Evolutionary conservation across 1,284 basidiomycete genomes (phyloP).

Genomic region (Leccinum huronense): DNA sequence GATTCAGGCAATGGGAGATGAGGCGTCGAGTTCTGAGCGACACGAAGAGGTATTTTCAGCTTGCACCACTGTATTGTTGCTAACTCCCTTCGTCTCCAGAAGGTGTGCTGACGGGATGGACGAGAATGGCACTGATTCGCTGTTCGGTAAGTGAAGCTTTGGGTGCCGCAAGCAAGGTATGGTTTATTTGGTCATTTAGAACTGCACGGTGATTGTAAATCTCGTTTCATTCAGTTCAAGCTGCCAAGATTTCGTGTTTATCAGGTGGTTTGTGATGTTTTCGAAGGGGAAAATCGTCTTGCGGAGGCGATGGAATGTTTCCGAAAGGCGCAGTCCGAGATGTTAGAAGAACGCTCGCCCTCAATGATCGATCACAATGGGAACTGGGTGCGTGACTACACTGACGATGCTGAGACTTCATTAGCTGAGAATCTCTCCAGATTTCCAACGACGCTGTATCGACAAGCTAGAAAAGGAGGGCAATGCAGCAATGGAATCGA

Average conservation of each 20-base stretch:
- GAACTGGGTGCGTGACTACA: not conserved
- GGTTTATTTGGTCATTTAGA: not conserved
- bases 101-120: not conserved
- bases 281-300: not conserved
- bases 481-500: not conserved
- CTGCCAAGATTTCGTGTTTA: not conserved
- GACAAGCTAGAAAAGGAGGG: not conserved
- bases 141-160: not conserved
- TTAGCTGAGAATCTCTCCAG: not conserved
- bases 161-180: not conserved
- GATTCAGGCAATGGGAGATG: not conserved
- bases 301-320: not conserved
- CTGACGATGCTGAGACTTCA: not conserved
- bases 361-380: not conserved
- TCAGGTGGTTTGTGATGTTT: not conserved
- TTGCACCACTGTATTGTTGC: not conserved
- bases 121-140: not conserved
- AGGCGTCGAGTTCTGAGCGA: not conserved
- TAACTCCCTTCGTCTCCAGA: not conserved
- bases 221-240: not conserved
- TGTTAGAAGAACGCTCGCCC: not conserved
- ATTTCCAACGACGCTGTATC: not conserved
- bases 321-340: not conserved
- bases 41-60: not conserved
- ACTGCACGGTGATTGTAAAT: not conserved